phyloP scores from a whole-genome alignment of 1,139 yeast species.

The Candida dubliniensis region DNA sequence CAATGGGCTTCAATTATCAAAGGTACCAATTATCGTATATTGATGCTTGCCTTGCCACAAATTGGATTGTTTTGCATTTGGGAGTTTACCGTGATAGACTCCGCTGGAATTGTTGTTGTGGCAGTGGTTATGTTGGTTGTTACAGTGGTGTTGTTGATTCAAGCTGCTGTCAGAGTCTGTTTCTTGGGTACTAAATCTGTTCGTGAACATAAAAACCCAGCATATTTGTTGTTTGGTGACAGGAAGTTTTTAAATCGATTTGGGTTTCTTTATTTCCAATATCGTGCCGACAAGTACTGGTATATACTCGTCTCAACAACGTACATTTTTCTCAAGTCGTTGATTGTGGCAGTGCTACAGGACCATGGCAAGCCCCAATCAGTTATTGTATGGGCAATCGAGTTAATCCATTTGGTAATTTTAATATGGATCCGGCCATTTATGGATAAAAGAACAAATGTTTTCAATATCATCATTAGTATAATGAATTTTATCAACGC shows the following conservation, averaged over 20 bases:
- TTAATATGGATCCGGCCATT: constrained; percentile 79
- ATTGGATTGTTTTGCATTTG: constrained; percentile 78
- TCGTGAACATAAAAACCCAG: constrained; percentile 81
- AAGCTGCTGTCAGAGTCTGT: constrained; percentile 74
- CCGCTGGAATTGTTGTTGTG: constrained; percentile 77
- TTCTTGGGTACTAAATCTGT: constrained; percentile 71
- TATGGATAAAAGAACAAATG: constrained; percentile 93
- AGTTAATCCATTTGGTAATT: constrained; percentile 62
- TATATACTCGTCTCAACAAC: constrained; percentile 66
- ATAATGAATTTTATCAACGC: constrained; percentile 80
- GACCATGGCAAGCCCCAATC: constrained; percentile 78
- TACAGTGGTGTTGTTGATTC: constrained; percentile 58
- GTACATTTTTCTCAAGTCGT: constrained; percentile 71
- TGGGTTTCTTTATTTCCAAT: constrained; percentile 92
- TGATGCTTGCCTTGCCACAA: constrained; percentile 84
- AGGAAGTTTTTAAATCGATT: constrained; percentile 76
- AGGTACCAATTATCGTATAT: constrained; percentile 83
- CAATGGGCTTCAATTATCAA: constrained; percentile 81
- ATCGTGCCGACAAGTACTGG: constrained; percentile 83
- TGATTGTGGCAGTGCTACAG: constrained; percentile 87
- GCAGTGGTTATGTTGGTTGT: constrained; percentile 69
- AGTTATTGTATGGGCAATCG: constrained; percentile 71
- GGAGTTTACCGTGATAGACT: constrained; percentile 83
- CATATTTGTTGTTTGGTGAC: constrained; percentile 87
- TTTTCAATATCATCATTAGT: constrained; percentile 82